phyloP scores from a whole-genome alignment of 129 eudicot genomes.

The Flaveria bidentis region DNA sequence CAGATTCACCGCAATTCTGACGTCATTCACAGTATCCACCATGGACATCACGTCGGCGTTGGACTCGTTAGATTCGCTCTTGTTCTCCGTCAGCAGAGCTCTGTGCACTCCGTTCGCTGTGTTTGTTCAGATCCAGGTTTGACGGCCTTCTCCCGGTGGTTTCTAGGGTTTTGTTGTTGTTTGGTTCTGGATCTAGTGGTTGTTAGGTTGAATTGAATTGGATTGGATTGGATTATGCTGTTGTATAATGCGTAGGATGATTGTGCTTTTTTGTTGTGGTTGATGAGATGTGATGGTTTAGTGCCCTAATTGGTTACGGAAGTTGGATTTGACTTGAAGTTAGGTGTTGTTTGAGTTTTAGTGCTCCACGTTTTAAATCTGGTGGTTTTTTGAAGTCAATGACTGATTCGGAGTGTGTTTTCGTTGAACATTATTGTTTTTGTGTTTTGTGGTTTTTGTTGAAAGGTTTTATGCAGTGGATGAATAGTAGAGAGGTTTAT shows the following conservation, averaged over 20 bases:
- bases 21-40: slow-evolving; percentile 11
- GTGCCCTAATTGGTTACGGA: not conserved
- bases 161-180: too few relatives aligned
- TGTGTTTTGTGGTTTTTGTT: slow-evolving; percentile 18
- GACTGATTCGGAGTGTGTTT: slow-evolving; percentile 3
- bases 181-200: slow-evolving; percentile 26
- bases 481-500: slow-evolving; percentile 8
- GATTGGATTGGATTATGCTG: not conserved
- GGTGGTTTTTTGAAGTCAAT: not conserved
- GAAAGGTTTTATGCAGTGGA: slow-evolving; percentile 9
- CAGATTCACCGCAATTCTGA: slow-evolving; percentile 13
- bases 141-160: not conserved
- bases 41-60: slow-evolving; percentile 38
- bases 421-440: not conserved
- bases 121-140: slow-evolving; percentile 94
- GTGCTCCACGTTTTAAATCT: not conserved
- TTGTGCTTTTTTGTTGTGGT: not conserved
- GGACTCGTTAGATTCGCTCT: slow-evolving; percentile 52
- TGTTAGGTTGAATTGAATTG: not conserved
- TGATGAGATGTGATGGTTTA: not conserved
- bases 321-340: slow-evolving; percentile 22
- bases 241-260: not conserved
- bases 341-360: not conserved
- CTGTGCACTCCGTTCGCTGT: slow-evolving; percentile 55
- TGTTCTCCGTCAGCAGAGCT: slow-evolving; percentile 68